These are phyloP conservation scores for Blastomyces emzantsi DNA, from an alignment of 2,329 filamentous ascomycete species.

Conservation along the genomic window DNA sequence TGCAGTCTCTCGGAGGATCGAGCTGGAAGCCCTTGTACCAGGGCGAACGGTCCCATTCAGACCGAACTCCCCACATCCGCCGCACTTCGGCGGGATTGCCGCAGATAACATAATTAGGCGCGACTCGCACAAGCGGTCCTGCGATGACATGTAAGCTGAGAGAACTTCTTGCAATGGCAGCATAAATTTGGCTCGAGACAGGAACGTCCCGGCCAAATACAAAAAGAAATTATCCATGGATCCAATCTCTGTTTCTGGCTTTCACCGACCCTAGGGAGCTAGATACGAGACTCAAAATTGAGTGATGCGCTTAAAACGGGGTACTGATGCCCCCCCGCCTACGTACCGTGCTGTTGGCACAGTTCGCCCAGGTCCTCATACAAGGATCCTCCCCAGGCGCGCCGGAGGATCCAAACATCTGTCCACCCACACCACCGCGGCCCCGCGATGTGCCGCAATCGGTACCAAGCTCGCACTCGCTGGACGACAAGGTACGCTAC, in stretches of 20 bases:
- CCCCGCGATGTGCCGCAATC: constrained; percentile 8
- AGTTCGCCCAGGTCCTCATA: constrained; percentile 7
- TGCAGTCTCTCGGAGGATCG: constrained; percentile 5
- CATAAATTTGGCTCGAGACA: too few relatives aligned
- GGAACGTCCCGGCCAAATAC: too few relatives aligned
- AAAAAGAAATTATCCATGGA: too few relatives aligned
- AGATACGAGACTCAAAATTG: not conserved
- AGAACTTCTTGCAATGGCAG: too few relatives aligned
- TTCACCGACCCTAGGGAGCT: not conserved
- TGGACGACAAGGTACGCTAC: constrained; percentile 1
- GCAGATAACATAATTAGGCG: not conserved
- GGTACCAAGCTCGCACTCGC: constrained; percentile 1
- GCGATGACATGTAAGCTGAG: too few relatives aligned
- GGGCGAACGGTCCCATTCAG: constrained; percentile 5
- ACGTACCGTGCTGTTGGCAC: constrained; percentile 7
- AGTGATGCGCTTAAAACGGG: not conserved
- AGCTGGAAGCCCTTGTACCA: constrained; percentile 12
- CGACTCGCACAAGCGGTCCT: too few relatives aligned
- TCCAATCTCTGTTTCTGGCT: not conserved
- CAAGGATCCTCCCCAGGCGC: constrained; percentile 7
- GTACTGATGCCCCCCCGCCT: too few relatives aligned
- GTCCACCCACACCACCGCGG: constrained; percentile 5
- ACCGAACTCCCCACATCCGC: constrained; percentile 10
- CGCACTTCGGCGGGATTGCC: constrained; percentile 8
- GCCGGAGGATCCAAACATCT: constrained; percentile 7